Evolutionary conservation across 306 rosid species (phyloP).

Genomic region (Sesbania bispinosa): DNA sequence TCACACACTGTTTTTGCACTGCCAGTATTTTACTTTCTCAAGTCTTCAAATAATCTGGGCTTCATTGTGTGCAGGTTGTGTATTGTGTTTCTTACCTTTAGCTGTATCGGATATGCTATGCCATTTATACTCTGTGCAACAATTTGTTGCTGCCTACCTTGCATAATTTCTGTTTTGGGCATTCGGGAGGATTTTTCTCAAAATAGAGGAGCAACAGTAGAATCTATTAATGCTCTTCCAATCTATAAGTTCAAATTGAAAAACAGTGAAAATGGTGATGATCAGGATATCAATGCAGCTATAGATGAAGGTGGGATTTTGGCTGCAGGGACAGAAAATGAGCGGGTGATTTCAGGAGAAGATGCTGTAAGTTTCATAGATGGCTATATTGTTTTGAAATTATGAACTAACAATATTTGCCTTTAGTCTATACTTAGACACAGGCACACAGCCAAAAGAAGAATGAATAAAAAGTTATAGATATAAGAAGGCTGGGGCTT

Average conservation of each 20-base stretch:
- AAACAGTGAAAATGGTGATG: constrained; percentile 30
- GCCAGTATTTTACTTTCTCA: neutral
- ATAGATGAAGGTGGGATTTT: constrained; percentile 55
- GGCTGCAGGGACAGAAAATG: constrained; percentile 70
- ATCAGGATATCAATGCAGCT: constrained; percentile 33
- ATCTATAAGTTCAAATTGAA: constrained; percentile 61
- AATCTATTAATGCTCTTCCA: constrained; percentile 66
- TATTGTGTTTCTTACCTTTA: constrained; percentile 81
- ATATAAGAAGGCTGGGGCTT: no score
- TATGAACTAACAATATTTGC: neutral
- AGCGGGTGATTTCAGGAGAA: constrained; percentile 65
- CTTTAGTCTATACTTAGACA: neutral
- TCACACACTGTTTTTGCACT: neutral
- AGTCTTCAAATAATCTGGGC: constrained; percentile 10
- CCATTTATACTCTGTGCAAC: constrained; percentile 82
- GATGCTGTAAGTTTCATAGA: constrained; percentile 59
- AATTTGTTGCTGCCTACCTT: constrained; percentile 81
- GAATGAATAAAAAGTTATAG: neutral
- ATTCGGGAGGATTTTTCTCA: constrained; percentile 54
- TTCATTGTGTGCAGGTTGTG: constrained; percentile 56
- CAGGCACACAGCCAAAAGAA: neutral
- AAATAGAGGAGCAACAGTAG: constrained; percentile 65
- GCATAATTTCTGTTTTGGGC: constrained; percentile 67
- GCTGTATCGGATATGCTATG: constrained; percentile 85
- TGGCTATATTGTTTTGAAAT: constrained; percentile 6